phyloP scores from a whole-genome alignment of 257 asterid genomes.

The Salvia hispanica region DNA sequence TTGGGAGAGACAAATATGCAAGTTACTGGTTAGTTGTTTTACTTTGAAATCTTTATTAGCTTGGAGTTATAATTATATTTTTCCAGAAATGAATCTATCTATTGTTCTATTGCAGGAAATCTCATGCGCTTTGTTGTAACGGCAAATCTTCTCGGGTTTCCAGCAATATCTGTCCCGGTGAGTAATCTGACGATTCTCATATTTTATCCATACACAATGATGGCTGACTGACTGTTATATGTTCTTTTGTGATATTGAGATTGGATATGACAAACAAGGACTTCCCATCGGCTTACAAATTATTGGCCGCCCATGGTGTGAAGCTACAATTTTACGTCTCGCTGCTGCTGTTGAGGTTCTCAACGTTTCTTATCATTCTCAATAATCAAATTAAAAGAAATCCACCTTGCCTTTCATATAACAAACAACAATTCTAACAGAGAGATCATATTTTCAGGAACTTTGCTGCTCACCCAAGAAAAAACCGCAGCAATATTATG shows the following conservation, averaged over 20 bases:
- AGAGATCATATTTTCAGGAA: constrained; percentile 52
- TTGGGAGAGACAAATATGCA: constrained; percentile 78
- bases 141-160: constrained; percentile 92
- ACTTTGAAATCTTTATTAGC: neutral
- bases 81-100: too few relatives aligned
- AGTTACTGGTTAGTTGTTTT: constrained; percentile 54
- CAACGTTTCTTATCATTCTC: neutral
- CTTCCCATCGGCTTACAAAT: constrained; percentile 93
- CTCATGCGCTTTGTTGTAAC: constrained; percentile 80
- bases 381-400: neutral
- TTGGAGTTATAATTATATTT: neutral
- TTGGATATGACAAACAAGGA: constrained; percentile 94
- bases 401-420: too few relatives aligned
- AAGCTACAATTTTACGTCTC: constrained; percentile 82
- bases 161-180: constrained; percentile 92
- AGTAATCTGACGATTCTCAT: constrained; percentile 35
- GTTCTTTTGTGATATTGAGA: constrained; percentile 43
- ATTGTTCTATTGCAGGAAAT: constrained; percentile 51
- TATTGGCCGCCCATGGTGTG: constrained; percentile 97
- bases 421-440: too few relatives aligned
- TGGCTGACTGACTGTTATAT: neutral
- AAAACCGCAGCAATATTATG: constrained; percentile 74
- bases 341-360: constrained; percentile 87
- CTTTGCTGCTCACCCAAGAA: constrained; percentile 64
- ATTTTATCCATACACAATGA: neutral